Evolutionary conservation across 2,329 filamentous ascomycete genomes (phyloP), one percentile per base, ranked within the genome.

Genomic region (Claviceps sorghi): DNA sequence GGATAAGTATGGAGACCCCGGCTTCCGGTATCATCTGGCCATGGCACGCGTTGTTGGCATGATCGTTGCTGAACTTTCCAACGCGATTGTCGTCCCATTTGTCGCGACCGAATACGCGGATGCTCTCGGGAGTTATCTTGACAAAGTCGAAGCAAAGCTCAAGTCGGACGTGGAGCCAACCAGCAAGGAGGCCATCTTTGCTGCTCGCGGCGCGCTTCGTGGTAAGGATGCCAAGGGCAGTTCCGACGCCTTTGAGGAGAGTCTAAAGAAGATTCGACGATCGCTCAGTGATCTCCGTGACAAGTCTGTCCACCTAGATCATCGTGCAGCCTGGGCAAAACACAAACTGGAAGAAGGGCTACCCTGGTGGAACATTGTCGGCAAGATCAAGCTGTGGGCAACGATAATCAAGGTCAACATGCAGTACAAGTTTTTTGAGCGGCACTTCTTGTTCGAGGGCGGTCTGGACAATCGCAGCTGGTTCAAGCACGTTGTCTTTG

Each of bases 401-500:
- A 71, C 78, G 19, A 79, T 95, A 50, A 76, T 80, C 30, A 72
- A 68, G 11, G 77, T 84, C 45, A 97, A 97, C 66, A 74, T 73
- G 34, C 85, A 86, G 64, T 95, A 95, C 73, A 95, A 95, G 75
- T 72, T 74, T 9, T 70, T 97, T 0, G 91, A 97, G 66, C 76
- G 89, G 17, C 74, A 82, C 49, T 95, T 96, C 67, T 61, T 96
- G 56, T 84, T 88, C 60, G 69, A 79, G 4, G 73, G 77, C 3
- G 91, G 91, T 0, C 69, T 97, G 21, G 90, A 95, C 64, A 80
- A 81, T 1, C 74, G 91, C 54, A 72, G 73, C 26, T 96, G 89
- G 89, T 97, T 91, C 72, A 96, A 96, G 71, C 91, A 96, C 62
- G 84, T 95, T 2, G 85, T 96, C 1, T 96, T 94, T 67, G 90